Evolutionary conservation across 2,329 filamentous ascomycete species (phyloP), one percentile per base, ranked within the genome.

Genomic region (Aspergillus pseudonomiae): DNA sequence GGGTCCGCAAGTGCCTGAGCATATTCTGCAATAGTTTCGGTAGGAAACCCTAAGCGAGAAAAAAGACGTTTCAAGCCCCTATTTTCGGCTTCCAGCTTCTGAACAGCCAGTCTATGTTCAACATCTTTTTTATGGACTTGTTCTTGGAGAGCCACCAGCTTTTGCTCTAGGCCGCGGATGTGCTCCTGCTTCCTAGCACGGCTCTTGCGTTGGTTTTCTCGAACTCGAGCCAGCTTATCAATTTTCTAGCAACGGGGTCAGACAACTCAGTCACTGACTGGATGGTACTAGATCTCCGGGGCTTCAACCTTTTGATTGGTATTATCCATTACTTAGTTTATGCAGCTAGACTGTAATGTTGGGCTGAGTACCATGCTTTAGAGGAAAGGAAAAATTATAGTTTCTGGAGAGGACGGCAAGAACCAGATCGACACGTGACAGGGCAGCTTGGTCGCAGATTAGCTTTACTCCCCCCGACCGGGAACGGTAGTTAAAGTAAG

Each of bases 171-270:
- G 34, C 78, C 75, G n/a, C 71, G 74, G 46, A 74, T 70, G 61
- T 78, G 71, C 60, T 77, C 74, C 61, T 77, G 77, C 57, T 71
- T 74, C 48, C 70, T 68, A 3, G 77, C 76, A 43, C 77, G 71
- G 56, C 77, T 78, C 52, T 72, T 77, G 39, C 77, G 77, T 59
- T 79, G 77, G 39, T 78, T 79, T 34, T 78, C 77, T 21, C 77
- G 68, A 34, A 79, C 69, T 30, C 77, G 74, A 54, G 86, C 84
- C 39, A 75, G 71, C 61, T 72, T 71, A 34, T 74, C 70, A 36
- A 65, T 54, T 56, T 71, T 68, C 73, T 78, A 50, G 2, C n/a
- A 30, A 36, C 6, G 32, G 6, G 19, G 34, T 48, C 11, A 58
- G 60, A 43, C 67, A 64, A 32, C n/a, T 45, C 52, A 53, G 43